These are phyloP conservation scores for Pichia deserticola DNA, from an alignment of 805 yeast genomes.

Conservation along the genomic window DNA sequence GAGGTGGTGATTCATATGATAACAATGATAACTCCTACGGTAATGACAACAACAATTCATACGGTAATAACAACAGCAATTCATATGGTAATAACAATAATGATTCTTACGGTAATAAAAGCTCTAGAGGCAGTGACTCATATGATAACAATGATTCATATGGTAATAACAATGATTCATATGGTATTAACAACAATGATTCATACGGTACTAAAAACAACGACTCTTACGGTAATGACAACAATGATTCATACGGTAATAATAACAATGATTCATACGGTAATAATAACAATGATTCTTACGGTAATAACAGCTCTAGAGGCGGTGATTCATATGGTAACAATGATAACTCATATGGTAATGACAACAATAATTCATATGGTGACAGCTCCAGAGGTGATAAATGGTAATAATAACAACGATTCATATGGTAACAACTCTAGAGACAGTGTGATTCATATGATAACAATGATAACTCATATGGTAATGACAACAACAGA, in stretches of 20 bases:
- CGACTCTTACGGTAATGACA: constrained; percentile 26
- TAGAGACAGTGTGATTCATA: constrained; percentile 15
- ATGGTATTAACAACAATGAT: constrained; percentile 21
- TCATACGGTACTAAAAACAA: constrained; percentile 14
- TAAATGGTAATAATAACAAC: constrained; percentile 7
- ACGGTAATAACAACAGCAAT: constrained; percentile 14
- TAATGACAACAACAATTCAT: constrained; percentile 18
- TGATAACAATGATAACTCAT: constrained; percentile 1
- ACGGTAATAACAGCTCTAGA: constrained; percentile 11
- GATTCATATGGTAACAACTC: background rate
- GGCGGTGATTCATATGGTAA: constrained; percentile 15
- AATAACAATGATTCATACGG: constrained; percentile 25
- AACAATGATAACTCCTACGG: constrained; percentile 13
- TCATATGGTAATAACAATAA: constrained; percentile 25
- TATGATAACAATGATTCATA: constrained; percentile 18
- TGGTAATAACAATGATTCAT: constrained; percentile 21
- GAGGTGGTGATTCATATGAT: constrained; percentile 14
- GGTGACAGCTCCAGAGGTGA: constrained; percentile 19
- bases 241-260: constrained; percentile 25
- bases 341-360: constrained; percentile 17
- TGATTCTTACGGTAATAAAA: constrained; percentile 12
- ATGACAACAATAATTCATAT: constrained; percentile 19
- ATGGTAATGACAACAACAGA: constrained; percentile 10
- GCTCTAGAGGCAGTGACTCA: constrained; percentile 12
- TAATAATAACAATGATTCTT: constrained; percentile 6